phyloP scores from a whole-genome alignment of 345 rosid genomes.

The Hirschfeldia incana region DNA sequence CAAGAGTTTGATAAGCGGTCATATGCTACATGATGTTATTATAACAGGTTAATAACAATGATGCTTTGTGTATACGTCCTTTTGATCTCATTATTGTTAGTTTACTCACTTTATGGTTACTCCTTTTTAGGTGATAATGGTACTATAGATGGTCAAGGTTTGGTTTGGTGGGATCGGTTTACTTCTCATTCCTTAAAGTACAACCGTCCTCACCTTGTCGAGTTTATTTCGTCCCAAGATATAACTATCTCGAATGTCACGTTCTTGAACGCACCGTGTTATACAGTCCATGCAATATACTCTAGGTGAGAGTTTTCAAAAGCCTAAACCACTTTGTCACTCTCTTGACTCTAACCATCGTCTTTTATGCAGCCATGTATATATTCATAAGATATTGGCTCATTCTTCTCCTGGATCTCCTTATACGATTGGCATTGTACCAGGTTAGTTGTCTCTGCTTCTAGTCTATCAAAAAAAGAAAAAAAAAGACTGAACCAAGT shows the following conservation, averaged over 20 bases:
- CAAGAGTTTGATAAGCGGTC: slow-evolving; percentile 51
- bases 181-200: slow-evolving; percentile 39
- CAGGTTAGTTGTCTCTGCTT: slow-evolving; percentile 44
- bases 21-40: slow-evolving; percentile 48
- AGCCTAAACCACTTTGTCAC: neutral
- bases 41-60: slow-evolving; percentile 45
- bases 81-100: neutral
- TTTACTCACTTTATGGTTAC: neutral
- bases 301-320: slow-evolving; percentile 49
- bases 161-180: slow-evolving; percentile 71
- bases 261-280: slow-evolving; percentile 58
- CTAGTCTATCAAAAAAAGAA: neutral
- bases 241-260: slow-evolving; percentile 56
- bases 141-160: slow-evolving; percentile 71
- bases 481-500: neutral
- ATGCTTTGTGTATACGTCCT: neutral
- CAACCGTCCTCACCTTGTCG: slow-evolving; percentile 59
- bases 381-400: slow-evolving; percentile 45
- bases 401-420: slow-evolving; percentile 50
- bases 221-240: slow-evolving; percentile 47
- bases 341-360: neutral
- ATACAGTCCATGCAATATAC: slow-evolving; percentile 66
- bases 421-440: slow-evolving; percentile 53
- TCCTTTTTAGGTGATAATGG: slow-evolving; percentile 58
- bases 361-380: slow-evolving; percentile 41